A percentile compares a stretch with the other conserved stretches of the same genome.
phyloP scores from a whole-genome alignment of 1,139 yeast genomes.

The Pichia sp. region DNA sequence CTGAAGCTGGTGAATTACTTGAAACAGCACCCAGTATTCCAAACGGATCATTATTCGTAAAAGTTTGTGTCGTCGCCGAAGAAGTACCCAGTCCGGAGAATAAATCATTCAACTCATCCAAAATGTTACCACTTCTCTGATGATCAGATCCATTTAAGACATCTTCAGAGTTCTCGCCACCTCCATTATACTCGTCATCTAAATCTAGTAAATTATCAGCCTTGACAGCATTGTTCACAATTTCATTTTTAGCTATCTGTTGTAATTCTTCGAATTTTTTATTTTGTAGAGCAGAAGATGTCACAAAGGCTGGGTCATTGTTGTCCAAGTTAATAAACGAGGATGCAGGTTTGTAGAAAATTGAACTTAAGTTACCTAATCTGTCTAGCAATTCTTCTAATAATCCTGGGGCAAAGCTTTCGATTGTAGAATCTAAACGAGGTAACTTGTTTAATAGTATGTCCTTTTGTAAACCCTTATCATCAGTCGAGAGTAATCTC shows the following conservation, averaged over 20 bases:
- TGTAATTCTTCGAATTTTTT: slow-evolving; percentile 66
- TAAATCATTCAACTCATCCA: slow-evolving; percentile 68
- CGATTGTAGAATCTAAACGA: slow-evolving; percentile 66
- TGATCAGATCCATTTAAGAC: slow-evolving; percentile 12
- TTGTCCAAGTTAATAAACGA: slow-evolving; percentile 52
- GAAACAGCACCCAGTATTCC: slow-evolving; percentile 4
- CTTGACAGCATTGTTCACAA: slow-evolving; percentile 54
- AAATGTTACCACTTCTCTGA: slow-evolving; percentile 33
- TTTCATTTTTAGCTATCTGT: slow-evolving; percentile 72
- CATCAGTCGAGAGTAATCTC: slow-evolving; percentile 66
- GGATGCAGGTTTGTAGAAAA: slow-evolving; percentile 79
- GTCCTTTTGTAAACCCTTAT: slow-evolving; percentile 41
- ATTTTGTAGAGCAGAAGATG: slow-evolving; percentile 30
- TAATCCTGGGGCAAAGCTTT: slow-evolving; percentile 63
- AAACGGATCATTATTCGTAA: slow-evolving; percentile 4
- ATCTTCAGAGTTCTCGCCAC: slow-evolving; percentile 18
- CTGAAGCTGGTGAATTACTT: neutral
- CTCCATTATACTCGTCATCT: slow-evolving; percentile 56
- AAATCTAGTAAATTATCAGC: slow-evolving; percentile 85
- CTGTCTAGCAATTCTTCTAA: slow-evolving; percentile 69
- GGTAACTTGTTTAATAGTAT: slow-evolving; percentile 64
- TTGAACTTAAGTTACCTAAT: slow-evolving; percentile 81
- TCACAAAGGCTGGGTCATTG: slow-evolving; percentile 21
- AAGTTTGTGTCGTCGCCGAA: neutral
- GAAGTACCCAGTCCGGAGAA: slow-evolving; percentile 39